Conservation (phyloP, 2,329 filamentous ascomycete species). For the Trichoderma koningiopsis region DNA sequence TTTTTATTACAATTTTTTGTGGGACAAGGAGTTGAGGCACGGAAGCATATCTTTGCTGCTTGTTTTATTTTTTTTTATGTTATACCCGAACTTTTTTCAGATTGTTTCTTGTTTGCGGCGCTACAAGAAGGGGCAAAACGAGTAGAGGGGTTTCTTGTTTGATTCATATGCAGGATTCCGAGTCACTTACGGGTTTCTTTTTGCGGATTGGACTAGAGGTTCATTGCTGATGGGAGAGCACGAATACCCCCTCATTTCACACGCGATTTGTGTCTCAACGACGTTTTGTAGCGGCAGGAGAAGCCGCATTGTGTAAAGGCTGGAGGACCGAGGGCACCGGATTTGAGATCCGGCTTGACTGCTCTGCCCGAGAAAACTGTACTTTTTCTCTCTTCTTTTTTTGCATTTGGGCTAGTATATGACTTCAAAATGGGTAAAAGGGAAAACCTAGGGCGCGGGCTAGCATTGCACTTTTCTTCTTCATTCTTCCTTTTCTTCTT, state of each 20-base stretch:
- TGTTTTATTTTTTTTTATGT: constrained; percentile 22
- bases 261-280: constrained; percentile 23
- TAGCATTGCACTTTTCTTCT: constrained; percentile 1
- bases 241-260: constrained; percentile 4
- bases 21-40: constrained; percentile 29
- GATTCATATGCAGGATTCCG: constrained; percentile 26
- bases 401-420: constrained; percentile 22
- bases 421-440: constrained; percentile 21
- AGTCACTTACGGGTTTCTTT: constrained; percentile 17
- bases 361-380: background rate
- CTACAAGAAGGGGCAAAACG: constrained; percentile 10
- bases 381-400: background rate
- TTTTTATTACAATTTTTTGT: constrained; percentile 7
- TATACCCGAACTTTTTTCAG: constrained; percentile 27
- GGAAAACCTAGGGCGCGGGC: background rate
- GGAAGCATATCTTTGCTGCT: constrained; percentile 12
- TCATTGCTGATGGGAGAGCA: constrained; percentile 18
- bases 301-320: constrained; percentile 3
- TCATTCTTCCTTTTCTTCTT: background rate
- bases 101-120: constrained; percentile 22
- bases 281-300: constrained; percentile 15
- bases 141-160: constrained; percentile 18
- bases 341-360: background rate
- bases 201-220: constrained; percentile 18
- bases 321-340: background rate